Evolutionary conservation across 1,284 basidiomycete species (phyloP).

Genomic region (Irpex sp.): DNA sequence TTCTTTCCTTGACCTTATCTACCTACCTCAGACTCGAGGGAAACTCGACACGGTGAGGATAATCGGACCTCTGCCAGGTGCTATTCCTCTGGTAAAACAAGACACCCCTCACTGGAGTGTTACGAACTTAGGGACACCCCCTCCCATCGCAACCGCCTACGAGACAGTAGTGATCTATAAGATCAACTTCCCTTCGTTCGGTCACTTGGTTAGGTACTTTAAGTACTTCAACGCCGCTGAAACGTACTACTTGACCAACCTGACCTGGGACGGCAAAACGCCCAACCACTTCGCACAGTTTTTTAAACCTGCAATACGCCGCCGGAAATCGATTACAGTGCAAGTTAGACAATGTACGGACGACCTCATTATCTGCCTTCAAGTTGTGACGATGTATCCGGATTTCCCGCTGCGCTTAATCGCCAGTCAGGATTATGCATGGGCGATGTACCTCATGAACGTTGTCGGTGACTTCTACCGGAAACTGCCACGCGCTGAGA

Average conservation of each 20-base stretch:
- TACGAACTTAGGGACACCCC: background rate
- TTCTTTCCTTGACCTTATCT: background rate
- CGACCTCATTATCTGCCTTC: background rate
- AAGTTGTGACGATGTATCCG: background rate
- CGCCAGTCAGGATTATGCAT: background rate
- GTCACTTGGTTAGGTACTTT: background rate
- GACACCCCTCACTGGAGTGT: background rate
- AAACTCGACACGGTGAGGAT: background rate
- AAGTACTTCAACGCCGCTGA: background rate
- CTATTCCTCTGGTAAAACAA: background rate
- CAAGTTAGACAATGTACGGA: background rate
- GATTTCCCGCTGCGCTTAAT: background rate
- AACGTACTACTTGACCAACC: background rate
- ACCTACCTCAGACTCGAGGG: background rate
- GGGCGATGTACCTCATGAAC: background rate
- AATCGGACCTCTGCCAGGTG: background rate
- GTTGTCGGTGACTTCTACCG: background rate
- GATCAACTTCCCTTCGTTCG: background rate
- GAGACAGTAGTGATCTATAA: background rate
- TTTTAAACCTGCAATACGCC: background rate
- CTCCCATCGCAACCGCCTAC: background rate
- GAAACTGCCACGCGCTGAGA: background rate
- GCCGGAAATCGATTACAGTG: background rate
- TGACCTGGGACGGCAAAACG: background rate
- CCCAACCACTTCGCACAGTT: background rate